Percentiles rank a stretch among this genome's conserved stretches.
These are phyloP conservation scores for Pseudocercospora vitis DNA, from an alignment of 2,329 filamentous ascomycete genomes.

Conservation along the genomic window DNA sequence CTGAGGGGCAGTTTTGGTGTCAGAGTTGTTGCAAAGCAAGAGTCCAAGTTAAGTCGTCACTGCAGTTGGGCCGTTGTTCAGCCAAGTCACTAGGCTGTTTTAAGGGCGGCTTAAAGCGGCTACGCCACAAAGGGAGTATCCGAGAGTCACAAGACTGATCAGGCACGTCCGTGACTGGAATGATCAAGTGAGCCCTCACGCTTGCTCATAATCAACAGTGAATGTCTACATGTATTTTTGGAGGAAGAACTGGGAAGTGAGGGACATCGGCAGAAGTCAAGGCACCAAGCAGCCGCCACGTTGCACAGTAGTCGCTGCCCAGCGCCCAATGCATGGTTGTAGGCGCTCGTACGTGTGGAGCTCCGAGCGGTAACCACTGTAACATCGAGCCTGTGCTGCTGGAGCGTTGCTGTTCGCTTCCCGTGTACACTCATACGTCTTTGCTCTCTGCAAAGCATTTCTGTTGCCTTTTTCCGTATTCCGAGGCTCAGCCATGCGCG, in stretches of 20 bases:
- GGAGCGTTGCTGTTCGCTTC: neutral
- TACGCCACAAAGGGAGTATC: neutral
- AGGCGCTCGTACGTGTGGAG: neutral
- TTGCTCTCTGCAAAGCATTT: neutral
- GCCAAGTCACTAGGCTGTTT: slow-evolving; percentile 8
- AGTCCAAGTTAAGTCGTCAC: neutral
- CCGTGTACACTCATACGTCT: neutral
- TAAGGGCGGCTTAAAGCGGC: neutral
- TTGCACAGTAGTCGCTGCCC: neutral
- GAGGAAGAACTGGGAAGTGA: neutral
- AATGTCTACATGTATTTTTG: neutral
- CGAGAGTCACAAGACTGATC: neutral
- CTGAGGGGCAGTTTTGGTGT: slow-evolving; percentile 1
- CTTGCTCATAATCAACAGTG: neutral
- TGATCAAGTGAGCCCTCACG: neutral
- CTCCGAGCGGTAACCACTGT: slow-evolving; percentile 3
- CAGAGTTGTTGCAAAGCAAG: slow-evolving; percentile 10
- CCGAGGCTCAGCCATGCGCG: neutral
- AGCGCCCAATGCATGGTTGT: slow-evolving; percentile 11
- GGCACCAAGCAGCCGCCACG: slow-evolving; percentile 1
- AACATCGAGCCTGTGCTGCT: slow-evolving; percentile 1
- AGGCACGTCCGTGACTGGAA: neutral
- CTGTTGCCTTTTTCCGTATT: neutral
- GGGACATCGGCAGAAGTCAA: slow-evolving; percentile 3
- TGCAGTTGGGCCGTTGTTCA: slow-evolving; percentile 9